phyloP scores from a whole-genome alignment of 441 rosid species.

The Eruca vesicaria region DNA sequence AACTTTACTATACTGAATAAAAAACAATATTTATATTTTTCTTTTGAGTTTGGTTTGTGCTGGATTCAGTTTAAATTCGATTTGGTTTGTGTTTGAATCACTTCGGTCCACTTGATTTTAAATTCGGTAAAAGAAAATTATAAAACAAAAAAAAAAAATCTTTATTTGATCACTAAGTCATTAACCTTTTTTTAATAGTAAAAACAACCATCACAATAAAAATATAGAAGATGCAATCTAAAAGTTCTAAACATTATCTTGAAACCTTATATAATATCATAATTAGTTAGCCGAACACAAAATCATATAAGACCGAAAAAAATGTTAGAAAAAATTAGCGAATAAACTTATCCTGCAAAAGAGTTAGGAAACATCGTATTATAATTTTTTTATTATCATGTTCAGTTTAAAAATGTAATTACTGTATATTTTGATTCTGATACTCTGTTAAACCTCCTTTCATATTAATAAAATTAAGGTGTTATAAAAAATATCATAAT shows the following conservation, averaged over 20 bases:
- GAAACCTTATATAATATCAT: neutral
- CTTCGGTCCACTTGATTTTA: neutral
- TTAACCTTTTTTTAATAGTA: neutral
- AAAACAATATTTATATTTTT: neutral
- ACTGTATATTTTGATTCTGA: too few species aligned
- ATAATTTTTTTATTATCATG: too few species aligned
- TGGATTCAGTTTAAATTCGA: neutral
- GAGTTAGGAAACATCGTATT: too few species aligned
- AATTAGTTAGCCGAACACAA: too few species aligned
- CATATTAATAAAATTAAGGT: too few species aligned
- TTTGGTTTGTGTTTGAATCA: neutral
- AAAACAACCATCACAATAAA: neutral
- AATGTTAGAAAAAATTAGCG: too few species aligned
- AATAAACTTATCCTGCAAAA: too few species aligned
- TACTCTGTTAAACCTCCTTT: too few species aligned
- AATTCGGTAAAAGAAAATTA: neutral
- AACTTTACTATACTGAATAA: neutral
- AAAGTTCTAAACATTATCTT: neutral
- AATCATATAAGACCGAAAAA: too few species aligned
- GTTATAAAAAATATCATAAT: neutral
- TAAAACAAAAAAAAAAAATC: neutral
- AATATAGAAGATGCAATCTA: neutral
- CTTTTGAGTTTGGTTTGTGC: neutral
- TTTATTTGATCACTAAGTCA: neutral
- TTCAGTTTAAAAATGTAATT: too few species aligned